These are phyloP conservation scores for Mycena rebaudengoi DNA, from an alignment of 768 basidiomycete genomes.

Conservation along the genomic window DNA sequence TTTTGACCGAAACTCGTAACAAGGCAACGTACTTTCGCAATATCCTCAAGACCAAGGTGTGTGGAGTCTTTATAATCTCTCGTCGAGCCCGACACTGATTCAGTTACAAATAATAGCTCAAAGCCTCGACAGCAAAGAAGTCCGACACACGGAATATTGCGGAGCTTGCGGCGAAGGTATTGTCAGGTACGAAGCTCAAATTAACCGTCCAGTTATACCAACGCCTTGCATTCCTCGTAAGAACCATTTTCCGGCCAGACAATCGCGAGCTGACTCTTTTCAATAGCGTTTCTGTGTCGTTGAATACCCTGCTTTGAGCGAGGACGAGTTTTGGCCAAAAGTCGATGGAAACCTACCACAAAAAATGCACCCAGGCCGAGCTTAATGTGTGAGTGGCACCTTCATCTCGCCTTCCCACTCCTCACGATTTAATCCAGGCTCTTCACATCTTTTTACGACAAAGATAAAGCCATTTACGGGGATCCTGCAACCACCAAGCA, in stretches of 20 bases:
- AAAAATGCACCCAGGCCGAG: too few relatives aligned
- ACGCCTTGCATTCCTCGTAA: background rate
- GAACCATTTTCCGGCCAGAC: background rate
- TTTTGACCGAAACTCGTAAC: background rate
- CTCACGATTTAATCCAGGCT: too few relatives aligned
- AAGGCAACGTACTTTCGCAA: background rate
- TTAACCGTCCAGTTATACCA: background rate
- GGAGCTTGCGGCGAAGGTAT: background rate
- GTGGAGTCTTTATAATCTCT: background rate
- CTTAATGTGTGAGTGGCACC: too few relatives aligned
- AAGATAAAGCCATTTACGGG: too few relatives aligned
- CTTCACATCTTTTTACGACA: too few relatives aligned
- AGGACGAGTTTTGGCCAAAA: background rate
- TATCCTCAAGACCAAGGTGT: background rate
- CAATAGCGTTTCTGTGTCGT: background rate
- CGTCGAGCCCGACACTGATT: background rate
- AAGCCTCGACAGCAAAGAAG: background rate
- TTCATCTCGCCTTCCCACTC: too few relatives aligned
- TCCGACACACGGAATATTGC: background rate
- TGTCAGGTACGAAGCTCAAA: background rate
- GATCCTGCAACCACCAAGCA: too few relatives aligned
- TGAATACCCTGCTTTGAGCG: background rate
- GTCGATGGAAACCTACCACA: too few relatives aligned
- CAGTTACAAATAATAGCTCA: background rate
- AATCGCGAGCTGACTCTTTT: background rate